These are phyloP conservation scores for Arbutus unedo DNA, from an alignment of 148 eudicot genomes.

Conservation along the genomic window DNA sequence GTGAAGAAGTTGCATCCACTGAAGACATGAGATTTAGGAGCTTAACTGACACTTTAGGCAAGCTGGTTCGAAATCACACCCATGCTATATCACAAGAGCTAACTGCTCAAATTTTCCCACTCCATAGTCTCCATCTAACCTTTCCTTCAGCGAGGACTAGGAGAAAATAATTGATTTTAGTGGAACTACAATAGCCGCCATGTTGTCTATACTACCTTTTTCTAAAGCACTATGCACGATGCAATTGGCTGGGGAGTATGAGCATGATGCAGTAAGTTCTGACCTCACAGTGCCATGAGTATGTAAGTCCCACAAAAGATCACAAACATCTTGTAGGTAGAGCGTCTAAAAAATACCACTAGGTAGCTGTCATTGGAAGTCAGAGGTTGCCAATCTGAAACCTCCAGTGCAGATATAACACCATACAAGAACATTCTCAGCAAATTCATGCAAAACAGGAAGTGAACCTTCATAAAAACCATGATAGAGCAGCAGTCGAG, in stretches of 20 bases:
- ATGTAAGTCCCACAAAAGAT: constrained; percentile 70
- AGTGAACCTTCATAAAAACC: too few relatives aligned
- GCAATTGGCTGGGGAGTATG: constrained; percentile 71
- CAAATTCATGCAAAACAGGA: too few relatives aligned
- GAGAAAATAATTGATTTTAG: constrained; percentile 38
- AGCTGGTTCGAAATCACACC: not conserved
- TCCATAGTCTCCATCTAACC: constrained; percentile 17
- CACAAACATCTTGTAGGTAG: constrained; percentile 80
- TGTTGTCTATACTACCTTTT: constrained; percentile 78
- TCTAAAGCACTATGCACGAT: constrained; percentile 65
- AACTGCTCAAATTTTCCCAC: constrained; percentile 20
- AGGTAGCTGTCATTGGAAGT: constrained; percentile 74
- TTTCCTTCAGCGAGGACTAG: constrained; percentile 24
- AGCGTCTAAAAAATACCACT: constrained; percentile 88
- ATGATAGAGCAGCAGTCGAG: too few relatives aligned
- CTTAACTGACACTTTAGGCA: not conserved
- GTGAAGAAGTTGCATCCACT: constrained; percentile 68
- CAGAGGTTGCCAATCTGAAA: constrained; percentile 91
- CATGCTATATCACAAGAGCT: constrained; percentile 3
- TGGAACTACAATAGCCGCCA: constrained; percentile 85
- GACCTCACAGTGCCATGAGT: constrained; percentile 35
- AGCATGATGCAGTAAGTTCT: constrained; percentile 50
- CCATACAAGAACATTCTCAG: constrained; percentile 34
- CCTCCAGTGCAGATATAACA: constrained; percentile 86
- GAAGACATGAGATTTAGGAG: not conserved